Evolutionary conservation across 106 monocot species (phyloP).

Genomic region (Xerophyta viscosa): DNA sequence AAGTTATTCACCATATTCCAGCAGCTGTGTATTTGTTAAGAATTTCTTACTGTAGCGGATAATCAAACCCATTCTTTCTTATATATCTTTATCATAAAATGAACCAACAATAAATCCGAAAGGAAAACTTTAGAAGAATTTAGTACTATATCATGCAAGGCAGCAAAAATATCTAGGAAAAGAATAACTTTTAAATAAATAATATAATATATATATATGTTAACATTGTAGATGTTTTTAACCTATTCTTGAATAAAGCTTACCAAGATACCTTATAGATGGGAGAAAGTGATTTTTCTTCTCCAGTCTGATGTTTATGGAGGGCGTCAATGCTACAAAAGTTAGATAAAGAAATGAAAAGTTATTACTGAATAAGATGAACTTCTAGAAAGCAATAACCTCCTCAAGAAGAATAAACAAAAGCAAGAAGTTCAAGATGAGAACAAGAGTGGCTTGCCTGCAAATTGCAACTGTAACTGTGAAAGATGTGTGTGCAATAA

Average conservation of each 20-base stretch:
- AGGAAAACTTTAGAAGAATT: too few relatives aligned
- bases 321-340: slow-evolving; percentile 51
- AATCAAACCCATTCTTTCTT: too few relatives aligned
- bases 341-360: neutral
- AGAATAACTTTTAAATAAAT: too few relatives aligned
- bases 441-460: slow-evolving; percentile 34
- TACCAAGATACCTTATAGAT: slow-evolving; percentile 62
- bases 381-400: neutral
- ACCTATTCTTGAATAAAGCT: neutral
- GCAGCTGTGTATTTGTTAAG: too few relatives aligned
- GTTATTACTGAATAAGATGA: neutral
- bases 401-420: neutral
- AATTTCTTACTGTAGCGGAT: too few relatives aligned
- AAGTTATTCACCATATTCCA: too few relatives aligned
- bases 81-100: too few relatives aligned
- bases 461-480: slow-evolving; percentile 94
- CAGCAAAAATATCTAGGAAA: too few relatives aligned
- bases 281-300: slow-evolving; percentile 52
- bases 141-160: too few relatives aligned
- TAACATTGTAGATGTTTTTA: neutral
- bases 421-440: neutral
- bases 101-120: too few relatives aligned
- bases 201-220: too few relatives aligned
- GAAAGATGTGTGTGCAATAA: slow-evolving; percentile 89
- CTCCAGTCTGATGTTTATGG: slow-evolving; percentile 51